Evolutionary conservation across 345 rosid genomes (phyloP), one percentile per base, ranked within the genome.

Genomic region (Gossypium bickii): DNA sequence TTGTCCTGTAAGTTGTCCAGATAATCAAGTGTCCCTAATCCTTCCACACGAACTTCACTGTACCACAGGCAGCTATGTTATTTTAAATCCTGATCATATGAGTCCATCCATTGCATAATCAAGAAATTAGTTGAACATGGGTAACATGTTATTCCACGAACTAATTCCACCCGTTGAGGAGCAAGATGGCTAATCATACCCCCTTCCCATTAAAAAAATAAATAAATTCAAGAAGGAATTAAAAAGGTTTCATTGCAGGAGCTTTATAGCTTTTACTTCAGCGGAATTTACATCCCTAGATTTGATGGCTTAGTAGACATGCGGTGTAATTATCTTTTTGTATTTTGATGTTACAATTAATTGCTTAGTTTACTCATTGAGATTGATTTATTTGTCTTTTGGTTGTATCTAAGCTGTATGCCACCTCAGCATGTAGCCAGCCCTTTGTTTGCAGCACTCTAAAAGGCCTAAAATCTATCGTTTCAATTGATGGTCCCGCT

Each of bases 11-110:
- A 80, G 86, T 89, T 95, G 87, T 95, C 99, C 38, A 93, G 92
- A 75, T 95, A 95, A 87, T 95, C 98, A 73, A 87, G 82, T 9
- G 98, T 93, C 82, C 93, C 98, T 74, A 95, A 81, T 25, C 99
- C 96, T 86, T 95, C 98, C 56, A 95, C 89, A 55, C 99, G 88
- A 75, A 95, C 97, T 91, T 95, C 98, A 81, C 99, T 95, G 88
- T 59, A 80, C 65, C 75, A 44, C 49, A 74, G 74, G 74, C 73
- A 85, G 84, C 67, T 18, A 68, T 56, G n/a, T 20, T n/a, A 61
- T 51, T 77, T 78, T 44, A 72, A 57, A 66, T 12, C 2, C 62
- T 45, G 49, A 71, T n/a, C 22, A 12, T n/a, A 76, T 57, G 34
- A 41, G 3, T 16, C 18, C 18, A 44, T 24, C 24, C 52, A 9